Percentiles rank a stretch among this genome's conserved stretches.
Conservation (phyloP, 805 yeast species). For the Ogataea parapolymorpha region DNA sequence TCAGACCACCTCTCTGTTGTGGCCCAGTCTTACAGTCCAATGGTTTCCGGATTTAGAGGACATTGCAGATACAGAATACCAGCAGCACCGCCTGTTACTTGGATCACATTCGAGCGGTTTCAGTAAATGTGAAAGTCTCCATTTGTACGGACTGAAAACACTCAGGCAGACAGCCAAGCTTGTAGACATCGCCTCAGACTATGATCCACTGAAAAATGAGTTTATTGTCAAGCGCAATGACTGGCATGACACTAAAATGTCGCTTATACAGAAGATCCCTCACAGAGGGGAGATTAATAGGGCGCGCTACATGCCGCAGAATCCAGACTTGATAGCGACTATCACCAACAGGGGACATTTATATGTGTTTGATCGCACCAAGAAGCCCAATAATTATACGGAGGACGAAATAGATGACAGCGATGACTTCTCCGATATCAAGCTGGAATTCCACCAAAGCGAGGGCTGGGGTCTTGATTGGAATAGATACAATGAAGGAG, state of each 20-base stretch:
- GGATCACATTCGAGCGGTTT: conserved; percentile 66
- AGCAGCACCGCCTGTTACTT: conserved; percentile 43
- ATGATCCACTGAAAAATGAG: conserved; percentile 35
- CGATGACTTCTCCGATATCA: conserved; percentile 25
- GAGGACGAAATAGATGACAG: conserved; percentile 32
- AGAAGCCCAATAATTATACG: conserved; percentile 49
- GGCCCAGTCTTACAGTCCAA: conserved; percentile 63
- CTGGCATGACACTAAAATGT: conserved; percentile 10
- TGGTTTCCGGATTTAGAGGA: conserved; percentile 57
- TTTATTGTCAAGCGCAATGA: conserved; percentile 21
- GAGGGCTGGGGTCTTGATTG: conserved; percentile 76
- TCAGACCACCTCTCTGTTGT: conserved; percentile 49
- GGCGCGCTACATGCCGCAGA: conserved; percentile 75
- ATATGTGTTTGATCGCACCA: conserved; percentile 76
- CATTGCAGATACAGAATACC: conserved; percentile 26
- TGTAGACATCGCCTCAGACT: conserved; percentile 32
- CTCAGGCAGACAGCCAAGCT: conserved; percentile 10
- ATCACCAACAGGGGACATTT: conserved; percentile 64
- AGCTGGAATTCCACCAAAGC: conserved; percentile 30
- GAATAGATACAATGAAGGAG: conserved; percentile 64
- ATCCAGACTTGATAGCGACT: conserved; percentile 77
- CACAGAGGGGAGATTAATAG: conserved; percentile 72
- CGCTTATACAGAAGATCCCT: conserved; percentile 52
- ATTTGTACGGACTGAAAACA: conserved; percentile 19
- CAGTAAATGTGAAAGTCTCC: conserved; percentile 23